Evolutionary conservation across 73 alveolate species (phyloP).

Genomic region (Paramecium caudatum): DNA sequence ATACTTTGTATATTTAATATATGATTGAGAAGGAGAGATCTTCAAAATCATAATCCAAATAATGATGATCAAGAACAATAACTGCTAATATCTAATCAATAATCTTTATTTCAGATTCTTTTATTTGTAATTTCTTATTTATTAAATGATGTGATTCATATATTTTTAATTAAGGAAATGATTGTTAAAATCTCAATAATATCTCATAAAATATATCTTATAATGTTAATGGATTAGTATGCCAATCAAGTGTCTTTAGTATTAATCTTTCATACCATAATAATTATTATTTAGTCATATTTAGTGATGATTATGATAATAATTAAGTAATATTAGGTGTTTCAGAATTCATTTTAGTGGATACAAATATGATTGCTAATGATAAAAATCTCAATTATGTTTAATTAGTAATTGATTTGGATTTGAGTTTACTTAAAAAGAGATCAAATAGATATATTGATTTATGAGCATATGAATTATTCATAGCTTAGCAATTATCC

Average conservation of each 20-base stretch:
- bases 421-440: not conserved
- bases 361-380: not conserved
- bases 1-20: not conserved
- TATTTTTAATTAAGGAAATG: not conserved
- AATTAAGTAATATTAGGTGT: constrained; percentile 10
- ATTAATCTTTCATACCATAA: not conserved
- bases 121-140: not conserved
- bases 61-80: not conserved
- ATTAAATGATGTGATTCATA: not conserved
- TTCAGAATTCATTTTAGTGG: constrained; percentile 37
- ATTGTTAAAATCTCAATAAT: not conserved
- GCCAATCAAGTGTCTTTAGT: constrained; percentile 1
- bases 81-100: not conserved
- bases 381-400: constrained; percentile 33
- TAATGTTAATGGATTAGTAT: constrained; percentile 8
- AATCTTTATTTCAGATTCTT: not conserved
- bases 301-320: constrained; percentile 7
- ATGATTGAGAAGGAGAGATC: constrained; percentile 19
- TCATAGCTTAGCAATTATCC: constrained; percentile 3
- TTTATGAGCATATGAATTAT: not conserved
- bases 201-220: not conserved
- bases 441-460: constrained; percentile 21
- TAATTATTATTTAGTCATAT: constrained; percentile 3
- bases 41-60: not conserved
- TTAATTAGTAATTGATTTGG: not conserved